These are phyloP conservation scores for Penicillium cinerascens DNA, from an alignment of 495 filamentous ascomycete species.

Conservation along the genomic window DNA sequence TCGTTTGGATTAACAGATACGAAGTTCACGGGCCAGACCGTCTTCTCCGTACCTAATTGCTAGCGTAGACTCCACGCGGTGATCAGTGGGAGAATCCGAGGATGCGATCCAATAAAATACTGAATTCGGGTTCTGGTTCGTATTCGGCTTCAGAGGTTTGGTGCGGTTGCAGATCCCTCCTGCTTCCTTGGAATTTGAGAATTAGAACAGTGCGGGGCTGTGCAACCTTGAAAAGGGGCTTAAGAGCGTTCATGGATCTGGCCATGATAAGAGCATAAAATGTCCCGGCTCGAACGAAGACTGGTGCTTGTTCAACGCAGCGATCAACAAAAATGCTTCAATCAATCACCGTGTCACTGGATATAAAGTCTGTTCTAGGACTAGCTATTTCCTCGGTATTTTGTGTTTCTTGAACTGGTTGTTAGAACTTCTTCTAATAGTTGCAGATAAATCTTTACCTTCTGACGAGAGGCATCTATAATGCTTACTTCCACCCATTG, in stretches of 20 bases:
- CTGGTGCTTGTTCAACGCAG: no score
- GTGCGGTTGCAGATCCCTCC: no score
- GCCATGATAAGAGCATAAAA: no score
- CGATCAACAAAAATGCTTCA: not conserved
- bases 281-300: no score
- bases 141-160: not conserved
- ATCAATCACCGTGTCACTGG: not conserved
- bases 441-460: not conserved
- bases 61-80: no score
- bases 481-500: slow-evolving; percentile 5
- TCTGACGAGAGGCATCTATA: slow-evolving; percentile 1
- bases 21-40: no score
- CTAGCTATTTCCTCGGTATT: not conserved
- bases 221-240: no score
- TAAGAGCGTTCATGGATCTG: not conserved
- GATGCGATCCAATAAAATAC: not conserved
- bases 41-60: no score
- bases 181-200: no score
- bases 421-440: not conserved
- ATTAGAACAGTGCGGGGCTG: no score
- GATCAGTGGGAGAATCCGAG: not conserved
- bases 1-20: no score
- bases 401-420: not conserved
- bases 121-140: not conserved
- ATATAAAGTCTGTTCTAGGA: not conserved